Evolutionary conservation across 129 eudicot genomes (phyloP), one percentile per base, ranked within the genome.

Genomic region (Oenanthe sinensis): DNA sequence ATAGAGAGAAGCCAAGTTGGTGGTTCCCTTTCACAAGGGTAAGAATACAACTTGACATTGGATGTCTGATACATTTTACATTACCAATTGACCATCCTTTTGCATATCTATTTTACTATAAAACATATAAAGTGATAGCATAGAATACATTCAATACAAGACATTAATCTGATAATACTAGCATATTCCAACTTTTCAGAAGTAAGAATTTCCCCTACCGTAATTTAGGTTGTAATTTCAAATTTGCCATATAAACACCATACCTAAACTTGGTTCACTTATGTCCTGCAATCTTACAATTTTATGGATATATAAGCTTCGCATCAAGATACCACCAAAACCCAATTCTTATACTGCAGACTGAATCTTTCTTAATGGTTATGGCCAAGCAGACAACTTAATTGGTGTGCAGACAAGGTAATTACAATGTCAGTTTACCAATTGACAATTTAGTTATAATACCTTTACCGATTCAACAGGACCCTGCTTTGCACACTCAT

Each of bases 381-480:
- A 55, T 55, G 65, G 28, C 22, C 65, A 55, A 22, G 65, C 28
- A 55, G 7, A 55, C 28, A 55, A 20, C 8, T 55, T 17, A 8
- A 55, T 55, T 22, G 65, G 65, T 6, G 26, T 17, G 62, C 62
- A 54, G 10, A 54, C 3, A 54, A 54, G 62, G 62, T 54, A 54
- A 54, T 20, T 6, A 54, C 62, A 5, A 54, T 20, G 22, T 54
- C 62, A 54, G 10, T 54, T 5, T 54, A 54, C 33, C 33, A 24
- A 60, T 37, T 60, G 37, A n/a, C 68, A 37, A 39, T 46, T 3
- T 6, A 60, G 50, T 49, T 48, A 50, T 50, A 70, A 69, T 60
- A 60, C 99, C 99, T 92, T 96, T 55, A 96, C 95, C 71, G 89
- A 84, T 68, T 96, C 99, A 83, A 96, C 87, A 22, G 97, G 90